Evolutionary conservation across 306 rosid species (phyloP), one percentile per base, ranked within the genome.

Genomic region (Sindora glabra): DNA sequence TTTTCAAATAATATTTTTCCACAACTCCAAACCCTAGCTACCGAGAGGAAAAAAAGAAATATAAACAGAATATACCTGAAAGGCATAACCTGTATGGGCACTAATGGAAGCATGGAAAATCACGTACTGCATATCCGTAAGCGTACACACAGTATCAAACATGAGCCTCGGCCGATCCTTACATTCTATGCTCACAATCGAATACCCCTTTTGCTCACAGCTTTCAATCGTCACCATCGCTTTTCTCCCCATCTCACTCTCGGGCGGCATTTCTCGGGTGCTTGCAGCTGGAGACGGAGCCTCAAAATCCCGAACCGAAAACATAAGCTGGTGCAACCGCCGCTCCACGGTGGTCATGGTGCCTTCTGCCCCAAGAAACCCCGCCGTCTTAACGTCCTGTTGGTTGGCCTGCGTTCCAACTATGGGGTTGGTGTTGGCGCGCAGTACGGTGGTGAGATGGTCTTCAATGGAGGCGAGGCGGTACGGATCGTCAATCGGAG

Each of bases 111-210:
- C 89, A 59, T 82, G 96, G 52, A 82, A 88, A 39, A 85, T 80
- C 3, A 73, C 81, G 56, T 88, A 88, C 16, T 84, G 77, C 82
- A 88, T 58, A 55, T 82, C 89, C 1, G 84, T 85, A n/a, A 88
- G 80, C 18, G 89, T 88, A 69, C 94, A 88, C 3, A 85, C 86
- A 1, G 85, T 71, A 56, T 88, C 96, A 34, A 88, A 84, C 96
- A 88, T 82, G 40, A 88, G 89, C 54, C 81, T 80, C 4, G 79
- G 77, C 53, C 92, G 65, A 44, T 88, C 96, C 69, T 77, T 78
- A 13, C 85, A 73, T 37, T 82, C 81, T 11, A 88, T 72, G 36
- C 47, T 80, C 30, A 84, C 86, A 15, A 88, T 73, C 0, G 82
- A 79, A 39, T 88, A 88, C 14, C 74, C 77, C 15, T 80, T 84